These are phyloP conservation scores for Cucurbita ficifolia DNA, from an alignment of 306 rosid genomes.

Conservation along the genomic window DNA sequence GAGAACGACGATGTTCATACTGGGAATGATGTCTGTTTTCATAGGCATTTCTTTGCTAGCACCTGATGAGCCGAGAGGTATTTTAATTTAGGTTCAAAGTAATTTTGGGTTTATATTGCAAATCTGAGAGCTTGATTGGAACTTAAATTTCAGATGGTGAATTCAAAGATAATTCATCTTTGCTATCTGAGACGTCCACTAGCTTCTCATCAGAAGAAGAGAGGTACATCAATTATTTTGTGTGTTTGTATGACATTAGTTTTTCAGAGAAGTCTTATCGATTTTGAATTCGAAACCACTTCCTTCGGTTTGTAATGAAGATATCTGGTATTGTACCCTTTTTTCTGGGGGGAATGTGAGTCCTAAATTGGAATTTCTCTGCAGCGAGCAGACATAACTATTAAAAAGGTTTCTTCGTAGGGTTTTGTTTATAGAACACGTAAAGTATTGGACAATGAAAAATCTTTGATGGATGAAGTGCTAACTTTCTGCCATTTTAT, in stretches of 20 bases:
- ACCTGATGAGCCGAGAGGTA: conserved; percentile 93
- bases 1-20: conserved; percentile 87
- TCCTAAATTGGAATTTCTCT: not conserved
- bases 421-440: not conserved
- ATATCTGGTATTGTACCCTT: not conserved
- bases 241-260: not conserved
- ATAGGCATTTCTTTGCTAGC: conserved; percentile 90
- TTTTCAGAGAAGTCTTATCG: not conserved
- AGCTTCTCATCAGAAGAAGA: conserved; percentile 48
- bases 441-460: not conserved
- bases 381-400: not conserved
- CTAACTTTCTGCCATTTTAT: not conserved
- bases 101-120: conserved; percentile 8
- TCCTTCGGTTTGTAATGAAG: not conserved
- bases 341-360: not conserved
- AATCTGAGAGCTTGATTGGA: conserved; percentile 13
- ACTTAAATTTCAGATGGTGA: conserved; percentile 42
- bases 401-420: not conserved
- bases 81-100: conserved; percentile 3
- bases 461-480: not conserved
- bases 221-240: conserved; percentile 29
- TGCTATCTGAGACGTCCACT: conserved; percentile 40
- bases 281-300: not conserved
- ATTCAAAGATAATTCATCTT: conserved; percentile 41
- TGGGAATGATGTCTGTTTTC: conserved; percentile 82